Base-by-base conservation (phyloP, 768 basidiomycete genomes). In the Pleurotus cornucopiae region DNA sequence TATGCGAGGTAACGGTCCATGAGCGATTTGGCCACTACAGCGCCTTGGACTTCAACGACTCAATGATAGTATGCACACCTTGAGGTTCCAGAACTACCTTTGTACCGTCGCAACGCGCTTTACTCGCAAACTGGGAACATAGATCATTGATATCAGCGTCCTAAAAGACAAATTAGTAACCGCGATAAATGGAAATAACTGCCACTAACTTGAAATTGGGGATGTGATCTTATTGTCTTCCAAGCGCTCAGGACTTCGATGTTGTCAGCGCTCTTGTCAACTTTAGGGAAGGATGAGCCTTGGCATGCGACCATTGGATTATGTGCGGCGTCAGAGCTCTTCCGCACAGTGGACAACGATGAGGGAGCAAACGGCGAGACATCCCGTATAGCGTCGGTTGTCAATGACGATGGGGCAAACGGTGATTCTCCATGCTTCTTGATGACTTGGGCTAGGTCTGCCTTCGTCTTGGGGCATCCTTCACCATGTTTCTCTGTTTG, bases 81-180 rank as follows among this genome's bases (percentile, higher is more conserved):
- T 74, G 70, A 20, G 80, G 81, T 62, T 83, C 88, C 47, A 93
- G 69, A 16, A 92, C 91, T 39, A 91, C 87, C 72, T 89, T 90
- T 23, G 83, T 84, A 38, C 91, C 91, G 58, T 92, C 91, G 64
- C 91, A 94, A 45, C 83, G 78, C 46, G 91, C 91, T 73, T 94
- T 93, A 64, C 70, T 80, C 46, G 89, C 80, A 65, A 94, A 91
- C 69, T 92, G 88, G 5, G 82, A 63, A 65, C 91, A 94, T 20
- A 94, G 73, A 47, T 87, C 79, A 62, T 87, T 89, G 56, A 93
- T 83, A 63, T 93, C 91, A 39, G 82, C 75, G 63, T 89, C 87
- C 85, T 91, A 64, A 40, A 56, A 56, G 25, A 21, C 43, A 52
- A 55, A 26, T 48, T 34, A 45, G 55, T 46, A 34, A 18, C 25